These are phyloP conservation scores for Coemansia sp. DNA, from an alignment of 192 early-diverging fungal genomes.

Conservation along the genomic window DNA sequence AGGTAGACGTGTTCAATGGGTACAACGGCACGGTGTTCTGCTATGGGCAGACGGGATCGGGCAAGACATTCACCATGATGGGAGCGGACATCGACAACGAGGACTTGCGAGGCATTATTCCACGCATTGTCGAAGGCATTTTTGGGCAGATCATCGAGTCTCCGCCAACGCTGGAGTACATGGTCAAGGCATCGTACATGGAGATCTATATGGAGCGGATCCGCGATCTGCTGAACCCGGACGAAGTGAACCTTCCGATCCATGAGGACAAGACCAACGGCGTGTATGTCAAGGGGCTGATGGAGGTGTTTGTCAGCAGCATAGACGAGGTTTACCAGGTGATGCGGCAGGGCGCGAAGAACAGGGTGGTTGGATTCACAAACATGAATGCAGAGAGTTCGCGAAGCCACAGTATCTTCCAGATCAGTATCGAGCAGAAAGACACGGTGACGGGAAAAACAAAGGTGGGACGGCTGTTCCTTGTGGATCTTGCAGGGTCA, in stretches of 20 bases:
- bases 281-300: conserved; percentile 97
- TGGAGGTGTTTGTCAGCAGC: conserved; percentile 96
- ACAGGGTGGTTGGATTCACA: conserved; percentile 87
- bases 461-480: conserved; percentile 87
- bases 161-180: conserved; percentile 94
- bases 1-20: conserved; percentile 85
- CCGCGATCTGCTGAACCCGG: conserved; percentile 85
- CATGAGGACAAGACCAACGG: conserved; percentile 97
- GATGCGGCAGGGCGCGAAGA: conserved; percentile 88
- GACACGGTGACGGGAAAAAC: conserved; percentile 85
- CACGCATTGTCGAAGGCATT: conserved; percentile 93
- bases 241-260: conserved; percentile 89
- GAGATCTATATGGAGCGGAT: conserved; percentile 99
- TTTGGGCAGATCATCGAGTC: conserved; percentile 90
- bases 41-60: conserved; percentile 98
- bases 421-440: conserved; percentile 94
- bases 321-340: conserved; percentile 96
- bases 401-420: conserved; percentile 97
- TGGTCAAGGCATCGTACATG: conserved; percentile 99
- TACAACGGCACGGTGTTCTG: conserved; percentile 99
- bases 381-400: conserved; percentile 99
- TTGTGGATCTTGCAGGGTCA: conserved; percentile 99
- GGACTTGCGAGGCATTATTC: conserved; percentile 91
- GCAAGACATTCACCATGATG: conserved; percentile 98
- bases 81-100: conserved; percentile 93